Base-by-base conservation (phyloP, 2,329 filamentous ascomycete species). In the Calycina marina region DNA sequence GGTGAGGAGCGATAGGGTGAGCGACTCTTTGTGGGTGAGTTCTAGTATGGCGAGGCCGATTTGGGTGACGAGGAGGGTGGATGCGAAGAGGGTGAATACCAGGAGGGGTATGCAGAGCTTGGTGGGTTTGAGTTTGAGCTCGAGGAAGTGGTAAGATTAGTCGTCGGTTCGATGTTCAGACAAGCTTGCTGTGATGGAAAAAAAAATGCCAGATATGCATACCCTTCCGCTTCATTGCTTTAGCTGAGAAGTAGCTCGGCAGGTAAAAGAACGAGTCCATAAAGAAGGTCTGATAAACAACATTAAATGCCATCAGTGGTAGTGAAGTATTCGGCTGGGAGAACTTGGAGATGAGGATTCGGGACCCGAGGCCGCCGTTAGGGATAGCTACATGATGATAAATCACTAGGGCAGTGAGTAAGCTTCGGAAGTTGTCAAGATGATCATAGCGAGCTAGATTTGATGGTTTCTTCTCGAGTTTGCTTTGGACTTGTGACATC, bases 251-350 rank as follows among this genome's bases (percentile, higher is more conserved):
- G 8, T 24, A 13, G n/a, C 37, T 27, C 2, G 37, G 30, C 3
- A 37, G 26, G 22, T 28, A 37, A 28, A 39, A 39, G 27, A 39
- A 39, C 4, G 30, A 34, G 9, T 27, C 34, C 34, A 39, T 39
- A 25, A 39, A 39, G 16, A 22, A 36, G n/a, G 25, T 28, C 13
- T 39, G 30, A 12, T 39, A 32, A 5, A 33, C 4, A n/a, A 26
- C 29, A 14, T 39, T 39, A 25, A 39, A 39, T 6, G 29, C 25
- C 11, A 32, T 17, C 14, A 39, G 34, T 13, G 18, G 10, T 3
- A 20, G 22, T 10, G 34, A 36, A 11, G 34, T 32, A 5, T 25
- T 34, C 2, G 25, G 18, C 3, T 14, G 12, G 9, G 36, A 13
- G 13, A 18, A 28, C 4, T 30, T 16, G 25, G 36, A 36, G 10